Base-by-base conservation (phyloP, 192 early-diverging fungal species). In the Coemansia sp. region DNA sequence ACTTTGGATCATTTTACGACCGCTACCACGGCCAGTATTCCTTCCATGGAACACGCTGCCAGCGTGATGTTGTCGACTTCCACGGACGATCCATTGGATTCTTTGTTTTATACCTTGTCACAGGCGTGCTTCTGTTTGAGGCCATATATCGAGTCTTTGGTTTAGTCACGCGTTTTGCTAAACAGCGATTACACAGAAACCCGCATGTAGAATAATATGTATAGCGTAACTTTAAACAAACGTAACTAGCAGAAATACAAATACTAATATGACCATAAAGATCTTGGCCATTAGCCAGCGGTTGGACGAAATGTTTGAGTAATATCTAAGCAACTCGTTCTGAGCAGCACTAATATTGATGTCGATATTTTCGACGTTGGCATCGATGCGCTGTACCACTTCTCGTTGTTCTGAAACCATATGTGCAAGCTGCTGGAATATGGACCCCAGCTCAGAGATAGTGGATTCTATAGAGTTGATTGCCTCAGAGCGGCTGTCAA, bases 401-500 rank as follows among this genome's bases (percentile, higher is more conserved):
- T 96, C 91, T 18, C 92, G 73, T 67, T 96, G 93, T 50, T 86
- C 89, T 12, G 91, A 86, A 6, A 96, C 83, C 82, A 96, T 88
- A 7, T 84, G 80, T 4, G 91, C 90, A 59, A 96, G 84, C 61
- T 93, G 87, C 55, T 86, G 86, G 66, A 93, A 96, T 30, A 95
- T 91, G 57, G 86, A 85, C 5, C 92, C 92, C 15, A 98, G 85
- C 63, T 99, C 97, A 0, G 95, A 89, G 57, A 99, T 95, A 5
- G 97, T 99, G 10, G 87, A 86, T 69, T 99, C 96, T 62, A 99
- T 98, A 8, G 91, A 91, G 62, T 92, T 91, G 57, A 98, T 96
- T 0, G 96, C 94, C 15, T 89, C 87, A 4, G 89, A 84, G 38
- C 97, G 86, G 59, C 85, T 87, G 58, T 98, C 91, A 40, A 99